Base-by-base conservation (phyloP, 768 basidiomycete genomes). In the Mycena floridula region DNA sequence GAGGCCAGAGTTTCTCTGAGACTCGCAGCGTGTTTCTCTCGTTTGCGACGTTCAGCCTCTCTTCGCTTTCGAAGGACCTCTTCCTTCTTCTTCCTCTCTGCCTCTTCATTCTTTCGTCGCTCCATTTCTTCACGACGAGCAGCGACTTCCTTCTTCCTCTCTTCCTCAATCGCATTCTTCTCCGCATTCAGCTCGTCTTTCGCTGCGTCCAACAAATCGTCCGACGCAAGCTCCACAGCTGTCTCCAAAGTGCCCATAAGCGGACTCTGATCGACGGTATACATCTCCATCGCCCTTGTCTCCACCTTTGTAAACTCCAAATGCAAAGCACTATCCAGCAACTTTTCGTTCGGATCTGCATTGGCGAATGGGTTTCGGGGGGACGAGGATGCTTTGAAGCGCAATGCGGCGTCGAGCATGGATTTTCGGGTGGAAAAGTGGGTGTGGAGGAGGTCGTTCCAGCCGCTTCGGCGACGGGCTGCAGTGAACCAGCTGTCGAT, bases 401-500 rank as follows among this genome's bases (percentile, higher is more conserved):
- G 55, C 3, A 52, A 58, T 5, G 74, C 74, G 6, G 68, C 70
- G 3, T 59, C 56, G 15, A 72, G 49, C 7, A 71, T 68, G 11
- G 62, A 52, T 7, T 40, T 50, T 13, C 65, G 63, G 37, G 65
- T 63, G 0, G 47, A 30, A 44, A 69, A 74, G 9, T 52, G 58
- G 0, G 42, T 38, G 38, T 59, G 62, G 2, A 72, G 67, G 0
- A 77, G 41, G 0, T 43, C 12, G 8, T 69, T 77, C 79, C 78
- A 81, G 0, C 77, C 77, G 0, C 79, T 78, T 0, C 76, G 67
- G 18, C 68, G 70, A 1, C 78, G 67, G 1, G 59, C 62, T 7
- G 70, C 67, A 16, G 65, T 50, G 25, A 79, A 80, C 79, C 79
- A 79, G 0, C 54, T 50, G 28, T 69, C 67, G 35, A 80, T 42